Evolutionary conservation across 495 filamentous ascomycete species (phyloP), one percentile per base, ranked within the genome.

Genomic region (Aspergillus coremiiformis): DNA sequence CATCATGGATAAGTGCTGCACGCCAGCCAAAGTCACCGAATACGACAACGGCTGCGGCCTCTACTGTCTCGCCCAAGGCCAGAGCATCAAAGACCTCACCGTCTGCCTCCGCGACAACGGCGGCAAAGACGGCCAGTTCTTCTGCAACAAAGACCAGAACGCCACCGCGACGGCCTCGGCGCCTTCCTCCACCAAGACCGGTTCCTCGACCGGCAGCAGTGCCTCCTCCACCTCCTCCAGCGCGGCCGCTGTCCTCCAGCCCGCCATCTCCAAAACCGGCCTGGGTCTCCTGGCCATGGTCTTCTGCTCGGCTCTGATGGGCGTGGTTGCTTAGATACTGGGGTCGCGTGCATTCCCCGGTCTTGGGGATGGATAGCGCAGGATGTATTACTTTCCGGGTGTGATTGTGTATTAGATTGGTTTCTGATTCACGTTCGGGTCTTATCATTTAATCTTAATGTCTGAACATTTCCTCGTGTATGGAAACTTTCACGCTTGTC

Each of bases 31-130:
- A n/a, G 64, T 75, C 26, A 46, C 64, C 12, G 65, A 67, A 15
- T 77, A 75, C 66, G 62, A 71, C 43, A 57, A 69, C 64, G 67
- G 65, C 57, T 79, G 77, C 64, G 70, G 66, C 21, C 56, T 74
- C 43, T 79, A 78, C 69, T 79, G 77, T 53, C 71, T 75, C 10
- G 75, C 75, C 3, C 64, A 67, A 37, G 72, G 60, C 11, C 75
- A 79, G 48, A 65, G 51, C 24, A 59, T 74, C 52, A 35, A 46
- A 8, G 47, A 65, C 2, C 63, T 79, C 29, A 55, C 49, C 11
- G 20, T 54, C 17, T 79, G 76, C 47, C 47, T 76, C 14, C 57
- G 52, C 39, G 52, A 53, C 23, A 59, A 70, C 41, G 68, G 69
- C 35, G 65, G 60, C 19, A 52, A 54, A 7, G 56, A 64, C 45